A percentile compares a stretch with the other conserved stretches of the same genome.
Evolutionary conservation across 352 stramenopile species (phyloP).

Genomic region (Phytophthora agathidicida): DNA sequence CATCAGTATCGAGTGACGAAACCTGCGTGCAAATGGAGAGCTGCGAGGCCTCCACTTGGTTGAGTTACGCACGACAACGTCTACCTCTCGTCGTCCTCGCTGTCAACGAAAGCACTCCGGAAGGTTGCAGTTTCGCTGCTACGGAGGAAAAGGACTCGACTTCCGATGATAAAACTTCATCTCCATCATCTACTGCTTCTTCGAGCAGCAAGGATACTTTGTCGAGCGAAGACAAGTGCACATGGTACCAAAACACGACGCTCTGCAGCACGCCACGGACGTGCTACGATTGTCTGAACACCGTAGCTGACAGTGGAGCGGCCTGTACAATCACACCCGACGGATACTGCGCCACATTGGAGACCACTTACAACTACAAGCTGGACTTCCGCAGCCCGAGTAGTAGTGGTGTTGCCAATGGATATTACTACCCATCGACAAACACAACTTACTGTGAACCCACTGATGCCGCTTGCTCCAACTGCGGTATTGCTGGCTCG

Average conservation of each 20-base stretch:
- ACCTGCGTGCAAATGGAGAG: constrained; percentile 45
- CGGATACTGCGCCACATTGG: constrained; percentile 41
- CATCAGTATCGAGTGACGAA: neutral
- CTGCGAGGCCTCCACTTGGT: constrained; percentile 44
- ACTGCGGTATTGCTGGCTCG: constrained; percentile 19
- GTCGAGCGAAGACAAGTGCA: constrained; percentile 40
- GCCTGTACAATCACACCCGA: constrained; percentile 41
- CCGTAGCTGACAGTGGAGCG: constrained; percentile 23
- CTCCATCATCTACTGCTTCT: neutral
- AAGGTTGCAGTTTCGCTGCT: constrained; percentile 27
- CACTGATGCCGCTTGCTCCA: constrained; percentile 28
- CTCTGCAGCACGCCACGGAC: constrained; percentile 35
- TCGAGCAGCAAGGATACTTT: constrained; percentile 27
- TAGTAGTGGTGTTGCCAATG: constrained; percentile 14
- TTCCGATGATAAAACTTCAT: neutral
- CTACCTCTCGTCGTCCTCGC: constrained; percentile 21
- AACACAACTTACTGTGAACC: constrained; percentile 60
- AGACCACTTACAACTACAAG: constrained; percentile 24
- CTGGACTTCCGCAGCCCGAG: constrained; percentile 33
- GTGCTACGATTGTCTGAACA: constrained; percentile 51
- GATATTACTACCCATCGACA: constrained; percentile 49
- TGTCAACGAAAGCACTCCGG: constrained; percentile 9
- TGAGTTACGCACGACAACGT: constrained; percentile 23
- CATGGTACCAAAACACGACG: constrained; percentile 38
- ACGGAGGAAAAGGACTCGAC: neutral